Base-by-base conservation (phyloP, 768 basidiomycete species). In the Zangia roseola region DNA sequence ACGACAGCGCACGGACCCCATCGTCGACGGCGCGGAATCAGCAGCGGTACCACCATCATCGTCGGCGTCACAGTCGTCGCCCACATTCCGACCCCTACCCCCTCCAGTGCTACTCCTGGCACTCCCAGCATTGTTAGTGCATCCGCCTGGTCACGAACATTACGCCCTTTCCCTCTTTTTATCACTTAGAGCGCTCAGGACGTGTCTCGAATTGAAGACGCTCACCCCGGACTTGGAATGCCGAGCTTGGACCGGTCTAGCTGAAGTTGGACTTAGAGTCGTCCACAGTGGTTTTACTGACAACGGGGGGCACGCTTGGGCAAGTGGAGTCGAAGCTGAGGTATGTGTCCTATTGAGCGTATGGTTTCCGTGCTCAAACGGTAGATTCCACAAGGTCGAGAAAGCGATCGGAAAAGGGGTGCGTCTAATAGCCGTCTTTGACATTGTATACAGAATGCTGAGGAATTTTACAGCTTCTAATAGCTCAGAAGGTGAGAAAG, bases 401-500 rank as follows among this genome's bases (percentile, higher is more conserved):
- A 80, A 75, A 47, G 82, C 86, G 10, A 71, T 87, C 14, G 80
- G 79, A 14, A 86, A 84, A 69, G 87, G 83, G 47, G 86, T 89
- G 50, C 66, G 86, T 75, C 2, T 3, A 37, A 31, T 53, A 31
- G 42, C 19, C 31, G 13, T 43, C 20, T 41, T 24, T 12, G 26
- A 13, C n/a, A n/a, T 4, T 21, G 16, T 17, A 12, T 4, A 31
- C 7, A 9, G 35, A 37, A 40, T 2, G 28, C 19, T 56, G 34
- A 53, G 14, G 25, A 1, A 14, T 28, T 38, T 31, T 51, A 34
- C 37, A 82, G 81, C 66, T 79, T 10, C 61, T 78, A 28, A 73
- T 86, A 47, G 71, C 84, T 0, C 80, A 83, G 62, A 83, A 82
- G 69, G 84, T 85, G 62, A 23, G 69, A 47, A 4, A n/a, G 0